Base-by-base conservation (phyloP, 2,329 filamentous ascomycete genomes). In the Cryphonectria carpinicola region DNA sequence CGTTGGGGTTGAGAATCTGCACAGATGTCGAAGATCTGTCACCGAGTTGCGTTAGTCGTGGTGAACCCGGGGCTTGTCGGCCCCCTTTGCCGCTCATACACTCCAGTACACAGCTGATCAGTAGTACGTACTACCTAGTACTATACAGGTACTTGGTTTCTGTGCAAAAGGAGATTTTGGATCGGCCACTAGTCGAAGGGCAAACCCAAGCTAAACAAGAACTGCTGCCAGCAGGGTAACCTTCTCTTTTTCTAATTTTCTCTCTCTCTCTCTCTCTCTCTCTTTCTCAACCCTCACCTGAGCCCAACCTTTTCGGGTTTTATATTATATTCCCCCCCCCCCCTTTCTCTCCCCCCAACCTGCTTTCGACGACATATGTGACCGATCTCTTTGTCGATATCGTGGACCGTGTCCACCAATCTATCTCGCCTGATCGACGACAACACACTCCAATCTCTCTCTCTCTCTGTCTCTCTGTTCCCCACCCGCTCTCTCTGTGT, bases 161-260 rank as follows among this genome's bases (percentile, higher is more conserved):
- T 58, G 54, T 58, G 28, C 13, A 58, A 58, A 32, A 32, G 54
- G 54, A 58, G 28, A 58, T 58, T 58, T 58, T 58, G 10, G 54
- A 58, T 58, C 54, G n/a, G 54, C 54, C 54, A 28, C 54, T 58
- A 58, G 54, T 58, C 19, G 2, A 58, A 58, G 6, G 54, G 14
- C 19, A 28, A 32, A 19, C 54, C 25, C 14, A 19, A 32, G 54
- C 54, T 58, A 58, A 14, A 58, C 46, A n/a, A n/a, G 46, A 49
- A 49, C 10, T 14, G 25, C 25, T 58, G 14, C 54, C 19, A 58
- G 54, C 32, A 14, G 19, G 3, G 28, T 35, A 7, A 22, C 17
- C 3, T n/a, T 8, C 22, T n/a, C 19, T n/a, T 49, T 6, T 11
- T 49, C 46, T 32, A 2, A 4, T 3, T 32, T 7, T 46, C 46